phyloP scores from a whole-genome alignment of 805 yeast genomes.

The Phaffomyces antillensis region DNA sequence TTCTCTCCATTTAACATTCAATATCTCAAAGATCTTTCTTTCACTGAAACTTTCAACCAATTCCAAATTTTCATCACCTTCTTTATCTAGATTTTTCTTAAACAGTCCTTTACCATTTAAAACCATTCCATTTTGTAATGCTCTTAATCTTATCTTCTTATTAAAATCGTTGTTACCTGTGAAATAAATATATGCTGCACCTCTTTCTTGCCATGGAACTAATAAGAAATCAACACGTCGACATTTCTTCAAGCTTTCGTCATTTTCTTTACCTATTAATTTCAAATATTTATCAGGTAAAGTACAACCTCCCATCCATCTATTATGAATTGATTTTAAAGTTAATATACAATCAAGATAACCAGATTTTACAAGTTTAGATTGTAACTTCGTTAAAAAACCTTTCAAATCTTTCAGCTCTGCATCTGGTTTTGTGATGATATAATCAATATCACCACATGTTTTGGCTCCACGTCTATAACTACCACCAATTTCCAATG shows the following conservation, averaged over 20 bases:
- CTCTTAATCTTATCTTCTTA: conserved; percentile 37
- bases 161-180: conserved; percentile 50
- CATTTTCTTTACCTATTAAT: conserved; percentile 25
- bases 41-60: conserved; percentile 40
- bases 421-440: conserved; percentile 32
- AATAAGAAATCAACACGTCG: conserved; percentile 48
- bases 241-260: conserved; percentile 30
- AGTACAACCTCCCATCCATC: conserved; percentile 32
- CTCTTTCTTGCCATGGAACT: conserved; percentile 38
- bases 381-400: conserved; percentile 19
- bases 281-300: conserved; percentile 19
- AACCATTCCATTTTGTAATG: conserved; percentile 29
- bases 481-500: conserved; percentile 41
- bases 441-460: conserved; percentile 49
- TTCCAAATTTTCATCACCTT: conserved; percentile 8
- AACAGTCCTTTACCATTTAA: conserved; percentile 41
- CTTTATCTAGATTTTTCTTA: conserved; percentile 8
- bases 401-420: conserved; percentile 18
- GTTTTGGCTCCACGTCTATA: conserved; percentile 39
- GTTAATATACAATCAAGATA: conserved; percentile 22
- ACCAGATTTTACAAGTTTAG: conserved; percentile 20
- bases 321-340: conserved; percentile 11
- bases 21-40: conserved; percentile 34
- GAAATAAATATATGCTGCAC: conserved; percentile 44
- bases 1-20: conserved; percentile 31